Conservation (phyloP, 2,329 filamentous ascomycete genomes). For the Rutstroemia sp. region DNA sequence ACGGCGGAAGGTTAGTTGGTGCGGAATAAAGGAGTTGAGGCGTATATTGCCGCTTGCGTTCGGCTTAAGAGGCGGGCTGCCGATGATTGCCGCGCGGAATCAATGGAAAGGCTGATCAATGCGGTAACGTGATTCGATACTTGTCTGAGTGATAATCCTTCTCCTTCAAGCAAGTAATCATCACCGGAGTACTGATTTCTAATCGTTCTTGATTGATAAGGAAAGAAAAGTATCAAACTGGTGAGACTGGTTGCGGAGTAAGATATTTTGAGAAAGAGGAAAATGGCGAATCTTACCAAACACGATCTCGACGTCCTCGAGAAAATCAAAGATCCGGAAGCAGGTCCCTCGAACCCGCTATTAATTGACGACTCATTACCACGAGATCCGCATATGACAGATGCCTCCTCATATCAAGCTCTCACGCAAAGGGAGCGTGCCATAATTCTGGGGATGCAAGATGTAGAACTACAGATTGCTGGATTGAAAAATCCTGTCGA, state of each 20-base stretch:
- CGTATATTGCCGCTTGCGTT: background rate
- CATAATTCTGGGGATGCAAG: slow-evolving; percentile 48
- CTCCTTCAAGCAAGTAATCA: background rate
- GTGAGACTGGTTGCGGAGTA: no score
- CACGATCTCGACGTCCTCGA: slow-evolving; percentile 56
- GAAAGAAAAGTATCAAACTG: background rate
- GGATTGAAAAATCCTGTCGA: slow-evolving; percentile 30
- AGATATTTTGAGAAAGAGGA: no score
- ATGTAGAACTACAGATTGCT: slow-evolving; percentile 41
- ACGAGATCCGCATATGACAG: slow-evolving; percentile 50
- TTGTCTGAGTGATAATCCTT: no score
- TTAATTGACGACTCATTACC: slow-evolving; percentile 43
- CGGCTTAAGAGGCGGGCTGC: background rate
- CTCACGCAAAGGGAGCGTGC: slow-evolving; percentile 44
- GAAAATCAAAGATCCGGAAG: slow-evolving; percentile 62
- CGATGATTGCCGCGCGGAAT: background rate
- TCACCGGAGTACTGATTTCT: background rate
- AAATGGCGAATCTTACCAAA: slow-evolving; percentile 42
- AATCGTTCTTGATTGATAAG: no score
- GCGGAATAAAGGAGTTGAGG: no score
- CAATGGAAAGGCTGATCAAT: no score
- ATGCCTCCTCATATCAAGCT: slow-evolving; percentile 42
- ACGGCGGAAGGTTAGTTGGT: no score
- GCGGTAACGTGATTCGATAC: background rate
- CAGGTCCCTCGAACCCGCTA: slow-evolving; percentile 46